Evolutionary conservation across 345 rosid species (phyloP), one percentile per base, ranked within the genome.

Genomic region (Acer yangbiense): DNA sequence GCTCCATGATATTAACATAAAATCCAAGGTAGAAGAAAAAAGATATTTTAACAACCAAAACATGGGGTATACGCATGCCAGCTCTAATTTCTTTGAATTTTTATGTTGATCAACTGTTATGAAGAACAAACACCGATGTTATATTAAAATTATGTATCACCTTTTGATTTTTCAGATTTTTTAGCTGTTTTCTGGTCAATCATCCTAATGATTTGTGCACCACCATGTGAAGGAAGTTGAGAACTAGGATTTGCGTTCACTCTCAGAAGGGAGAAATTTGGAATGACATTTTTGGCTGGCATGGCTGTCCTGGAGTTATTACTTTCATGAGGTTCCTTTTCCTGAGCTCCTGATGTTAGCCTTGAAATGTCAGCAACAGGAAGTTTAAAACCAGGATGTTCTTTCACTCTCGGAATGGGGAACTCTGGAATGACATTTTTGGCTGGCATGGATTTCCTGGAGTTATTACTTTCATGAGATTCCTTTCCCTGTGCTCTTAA

Each of bases 111-210:
- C 9, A 16, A 62, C 5, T 32, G 57, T 0, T 23, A 41, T 10
- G 0, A 1, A 61, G 46, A 41, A 73, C 16, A 44, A 62, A 73
- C 10, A n/a, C n/a, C 57, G 7, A 3, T 44, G 60, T 14, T 23
- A 83, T 44, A 4, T 7, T 23, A 66, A 60, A 72, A 58, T 29
- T 18, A 25, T 16, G 64, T 29, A 41, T 76, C 72, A 86, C 87
- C 89, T 80, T 78, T 68, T 61, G 63, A 62, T 65, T 73, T 21
- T 35, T 81, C 69, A 14, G 69, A 29, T 43, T 43, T 66, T 76
- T 61, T 66, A 3, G 39, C 41, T n/a, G 43, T 65, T 60, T 9
- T 76, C 20, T 66, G 79, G 60, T 29, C 44, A 35, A 29, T 61
- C 41, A 52, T 41, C 50, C 77, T 9, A 74, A 10, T 61, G 69